phyloP scores from a whole-genome alignment of 208 protist species.

The Naegleria fowleri region DNA sequence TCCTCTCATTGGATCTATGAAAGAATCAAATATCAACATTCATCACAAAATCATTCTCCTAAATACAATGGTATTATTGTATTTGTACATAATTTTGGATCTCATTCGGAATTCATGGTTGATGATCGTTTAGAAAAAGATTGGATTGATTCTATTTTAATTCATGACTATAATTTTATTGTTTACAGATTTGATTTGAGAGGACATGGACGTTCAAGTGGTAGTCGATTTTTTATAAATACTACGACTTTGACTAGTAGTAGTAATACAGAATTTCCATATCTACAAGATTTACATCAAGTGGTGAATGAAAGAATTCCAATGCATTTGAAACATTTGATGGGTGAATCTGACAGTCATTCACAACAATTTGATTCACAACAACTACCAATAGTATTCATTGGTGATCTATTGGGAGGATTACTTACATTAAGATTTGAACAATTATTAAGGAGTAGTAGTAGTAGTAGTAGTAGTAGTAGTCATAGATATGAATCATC shows the following conservation, averaged over 20 bases:
- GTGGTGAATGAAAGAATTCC: background rate
- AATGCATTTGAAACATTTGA: background rate
- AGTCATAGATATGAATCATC: background rate
- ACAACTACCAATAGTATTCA: background rate
- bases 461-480: too few relatives aligned
- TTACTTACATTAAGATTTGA: background rate
- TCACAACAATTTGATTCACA: too few relatives aligned
- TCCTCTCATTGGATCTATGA: background rate
- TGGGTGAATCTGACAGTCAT: too few relatives aligned
- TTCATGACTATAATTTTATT: background rate
- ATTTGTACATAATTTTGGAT: background rate
- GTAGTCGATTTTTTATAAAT: background rate
- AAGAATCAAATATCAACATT: background rate
- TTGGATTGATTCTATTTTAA: background rate
- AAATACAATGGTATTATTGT: background rate
- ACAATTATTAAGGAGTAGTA: too few relatives aligned
- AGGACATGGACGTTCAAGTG: background rate
- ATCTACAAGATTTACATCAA: background rate
- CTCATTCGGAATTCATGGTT: background rate
- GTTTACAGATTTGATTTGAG: background rate
- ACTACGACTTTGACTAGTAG: background rate
- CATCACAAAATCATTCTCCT: background rate
- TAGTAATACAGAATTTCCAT: background rate
- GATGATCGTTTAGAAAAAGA: background rate
- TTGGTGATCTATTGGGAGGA: background rate